Percentiles rank a stretch among this genome's conserved stretches.
Conservation (phyloP, 2,329 filamentous ascomycete species). For the Colletotrichum australisinense region DNA sequence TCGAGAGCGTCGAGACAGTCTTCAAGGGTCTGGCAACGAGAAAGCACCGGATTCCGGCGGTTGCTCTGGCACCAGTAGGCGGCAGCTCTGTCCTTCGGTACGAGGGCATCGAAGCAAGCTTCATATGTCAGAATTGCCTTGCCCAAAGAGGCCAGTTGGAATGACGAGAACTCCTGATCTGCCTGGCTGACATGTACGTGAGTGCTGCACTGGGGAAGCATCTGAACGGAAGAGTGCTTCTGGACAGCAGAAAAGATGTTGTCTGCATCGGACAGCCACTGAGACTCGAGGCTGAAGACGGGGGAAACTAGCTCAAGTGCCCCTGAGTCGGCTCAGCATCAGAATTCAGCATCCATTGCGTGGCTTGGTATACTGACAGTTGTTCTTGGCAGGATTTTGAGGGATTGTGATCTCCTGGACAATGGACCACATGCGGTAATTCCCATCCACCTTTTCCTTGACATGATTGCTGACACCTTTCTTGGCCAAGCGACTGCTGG, state of each 20-base stretch:
- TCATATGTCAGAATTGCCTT: slow-evolving; percentile 49
- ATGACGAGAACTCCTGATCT: slow-evolving; percentile 27
- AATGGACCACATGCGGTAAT: slow-evolving; percentile 51
- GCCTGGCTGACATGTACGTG: slow-evolving; percentile 49
- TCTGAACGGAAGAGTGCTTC: slow-evolving; percentile 39
- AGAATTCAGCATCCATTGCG: not conserved
- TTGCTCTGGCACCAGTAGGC: slow-evolving; percentile 51
- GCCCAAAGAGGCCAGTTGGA: slow-evolving; percentile 43
- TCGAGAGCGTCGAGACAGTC: slow-evolving; percentile 43
- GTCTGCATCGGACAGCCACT: slow-evolving; percentile 45
- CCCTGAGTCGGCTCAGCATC: slow-evolving; percentile 34
- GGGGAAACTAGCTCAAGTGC: slow-evolving; percentile 52
- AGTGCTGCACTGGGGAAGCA: slow-evolving; percentile 47
- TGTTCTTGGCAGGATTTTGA: slow-evolving; percentile 43
- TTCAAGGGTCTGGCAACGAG: slow-evolving; percentile 25
- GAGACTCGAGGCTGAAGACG: slow-evolving; percentile 42
- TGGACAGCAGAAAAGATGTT: slow-evolving; percentile 45
- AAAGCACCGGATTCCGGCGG: slow-evolving; percentile 42
- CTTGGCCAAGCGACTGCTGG: slow-evolving; percentile 45
- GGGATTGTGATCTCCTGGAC: slow-evolving; percentile 51
- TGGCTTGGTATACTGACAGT: slow-evolving; percentile 40
- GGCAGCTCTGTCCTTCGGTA: slow-evolving; percentile 39
- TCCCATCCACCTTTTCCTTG: slow-evolving; percentile 44
- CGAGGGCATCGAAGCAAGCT: slow-evolving; percentile 46
- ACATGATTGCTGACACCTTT: slow-evolving; percentile 49